Percentiles rank a stretch among this genome's conserved stretches.
Evolutionary conservation across 306 rosid species (phyloP).

Genomic region (Vigna radiata): DNA sequence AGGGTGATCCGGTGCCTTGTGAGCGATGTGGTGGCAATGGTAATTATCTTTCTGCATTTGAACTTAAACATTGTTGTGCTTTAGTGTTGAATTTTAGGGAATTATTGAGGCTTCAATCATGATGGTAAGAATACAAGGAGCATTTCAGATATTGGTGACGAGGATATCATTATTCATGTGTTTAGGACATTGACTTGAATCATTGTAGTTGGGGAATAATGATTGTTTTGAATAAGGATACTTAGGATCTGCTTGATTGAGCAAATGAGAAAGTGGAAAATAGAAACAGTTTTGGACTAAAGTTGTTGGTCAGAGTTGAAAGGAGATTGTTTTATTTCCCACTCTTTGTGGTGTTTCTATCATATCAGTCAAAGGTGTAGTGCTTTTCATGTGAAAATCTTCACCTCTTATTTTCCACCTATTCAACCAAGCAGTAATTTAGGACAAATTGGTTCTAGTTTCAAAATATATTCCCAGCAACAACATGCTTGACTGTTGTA

Average conservation of each 20-base stretch:
- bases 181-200: slow-evolving; percentile 2
- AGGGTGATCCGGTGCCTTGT: slow-evolving; percentile 98
- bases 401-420: slow-evolving; percentile 16
- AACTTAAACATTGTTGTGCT: slow-evolving; percentile 12
- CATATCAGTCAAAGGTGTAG: neutral
- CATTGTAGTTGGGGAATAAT: neutral
- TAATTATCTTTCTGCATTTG: slow-evolving; percentile 45
- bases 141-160: neutral
- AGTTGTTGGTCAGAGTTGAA: neutral
- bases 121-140: neutral
- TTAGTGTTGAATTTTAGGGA: slow-evolving; percentile 2
- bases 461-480: neutral
- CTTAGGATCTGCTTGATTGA: slow-evolving; percentile 18
- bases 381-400: slow-evolving; percentile 10
- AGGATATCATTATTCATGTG: neutral
- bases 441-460: neutral
- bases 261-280: slow-evolving; percentile 18
- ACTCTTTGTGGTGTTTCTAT: neutral
- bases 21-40: slow-evolving; percentile 97
- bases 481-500: neutral
- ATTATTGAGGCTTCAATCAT: neutral
- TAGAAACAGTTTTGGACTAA: slow-evolving; percentile 16
- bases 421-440: slow-evolving; percentile 17
- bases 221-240: neutral
- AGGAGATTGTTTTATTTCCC: neutral